These are phyloP conservation scores for Lepiota brunneoincarnata DNA, from an alignment of 768 basidiomycete genomes.

Conservation along the genomic window DNA sequence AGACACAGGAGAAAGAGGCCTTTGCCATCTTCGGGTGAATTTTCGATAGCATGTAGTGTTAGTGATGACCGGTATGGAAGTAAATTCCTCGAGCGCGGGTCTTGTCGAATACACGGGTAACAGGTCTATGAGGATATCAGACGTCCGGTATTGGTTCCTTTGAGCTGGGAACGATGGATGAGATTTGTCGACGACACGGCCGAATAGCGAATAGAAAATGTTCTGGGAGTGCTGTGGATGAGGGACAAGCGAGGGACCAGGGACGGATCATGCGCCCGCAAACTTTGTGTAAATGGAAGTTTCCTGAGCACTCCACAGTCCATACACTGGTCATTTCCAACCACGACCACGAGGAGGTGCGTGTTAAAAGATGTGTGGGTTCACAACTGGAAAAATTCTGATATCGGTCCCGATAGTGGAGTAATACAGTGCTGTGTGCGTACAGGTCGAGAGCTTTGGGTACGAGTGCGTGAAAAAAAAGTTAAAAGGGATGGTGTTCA, in stretches of 20 bases:
- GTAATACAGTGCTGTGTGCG: not conserved
- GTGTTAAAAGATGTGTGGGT: not conserved
- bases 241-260: constrained; percentile 1
- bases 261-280: not conserved
- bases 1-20: no score
- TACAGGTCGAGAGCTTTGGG: not conserved
- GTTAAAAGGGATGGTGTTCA: not conserved
- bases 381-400: not conserved
- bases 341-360: not conserved
- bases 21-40: no score
- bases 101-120: not conserved
- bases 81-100: not conserved
- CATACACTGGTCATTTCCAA: not conserved
- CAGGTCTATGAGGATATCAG: not conserved
- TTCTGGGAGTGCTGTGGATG: no score
- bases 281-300: not conserved
- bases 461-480: not conserved
- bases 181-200: not conserved
- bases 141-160: constrained; percentile 1
- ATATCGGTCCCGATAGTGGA: not conserved
- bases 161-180: not conserved
- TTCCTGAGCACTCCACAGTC: not conserved
- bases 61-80: no score
- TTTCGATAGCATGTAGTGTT: no score
- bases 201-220: no score